A percentile compares a stretch with the other conserved stretches of the same genome.
Evolutionary conservation across 2,329 filamentous ascomycete genomes (phyloP).

Genomic region (Aurifilum marmelostoma): DNA sequence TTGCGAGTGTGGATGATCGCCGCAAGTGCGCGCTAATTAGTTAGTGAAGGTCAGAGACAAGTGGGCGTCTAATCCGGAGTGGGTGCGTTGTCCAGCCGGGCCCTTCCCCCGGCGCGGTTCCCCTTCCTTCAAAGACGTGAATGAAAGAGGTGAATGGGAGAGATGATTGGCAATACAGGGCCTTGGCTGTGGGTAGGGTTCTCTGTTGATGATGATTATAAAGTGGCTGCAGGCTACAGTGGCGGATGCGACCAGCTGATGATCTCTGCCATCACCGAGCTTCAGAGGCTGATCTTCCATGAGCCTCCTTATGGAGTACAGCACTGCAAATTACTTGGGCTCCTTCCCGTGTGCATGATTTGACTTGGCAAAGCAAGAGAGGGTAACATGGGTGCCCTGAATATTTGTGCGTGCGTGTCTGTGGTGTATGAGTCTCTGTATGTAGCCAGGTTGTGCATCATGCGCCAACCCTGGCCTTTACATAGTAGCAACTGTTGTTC

Average conservation of each 20-base stretch:
- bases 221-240: background rate
- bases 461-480: background rate
- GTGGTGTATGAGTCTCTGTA: too few species aligned
- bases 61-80: background rate
- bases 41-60: background rate
- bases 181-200: background rate
- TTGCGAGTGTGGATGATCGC: constrained; percentile 6
- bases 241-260: background rate
- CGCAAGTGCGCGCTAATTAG: background rate
- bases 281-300: background rate
- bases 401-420: too few species aligned
- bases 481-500: background rate
- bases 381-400: too few species aligned
- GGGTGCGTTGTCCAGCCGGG: background rate
- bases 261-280: background rate
- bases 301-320: too few species aligned
- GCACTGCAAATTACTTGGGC: background rate
- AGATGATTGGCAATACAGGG: background rate
- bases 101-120: too few species aligned
- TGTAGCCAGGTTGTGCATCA: background rate
- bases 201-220: background rate
- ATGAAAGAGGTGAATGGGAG: background rate
- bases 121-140: background rate
- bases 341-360: background rate
- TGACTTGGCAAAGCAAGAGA: background rate